Conservation (phyloP, 106 monocot genomes). For the Iris macrosiphon region DNA sequence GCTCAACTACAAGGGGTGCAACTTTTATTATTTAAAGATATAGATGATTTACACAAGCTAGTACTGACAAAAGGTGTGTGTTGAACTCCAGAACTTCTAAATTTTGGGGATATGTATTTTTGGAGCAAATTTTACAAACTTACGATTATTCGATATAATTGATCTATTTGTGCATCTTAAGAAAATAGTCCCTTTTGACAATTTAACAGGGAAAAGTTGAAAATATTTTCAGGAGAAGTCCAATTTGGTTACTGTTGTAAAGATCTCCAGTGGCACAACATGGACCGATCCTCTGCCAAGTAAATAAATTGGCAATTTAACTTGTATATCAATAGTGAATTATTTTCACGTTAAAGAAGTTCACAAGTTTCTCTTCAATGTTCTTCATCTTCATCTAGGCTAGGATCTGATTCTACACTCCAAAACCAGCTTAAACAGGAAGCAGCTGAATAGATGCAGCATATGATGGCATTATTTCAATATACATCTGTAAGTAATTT, state of each 20-base stretch:
- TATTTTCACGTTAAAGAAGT: too few species aligned
- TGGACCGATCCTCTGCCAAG: slow-evolving; percentile 62
- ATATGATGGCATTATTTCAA: slow-evolving; percentile 39
- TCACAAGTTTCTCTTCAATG: background rate
- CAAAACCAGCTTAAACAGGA: too few species aligned
- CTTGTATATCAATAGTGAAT: background rate
- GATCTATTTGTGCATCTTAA: too few species aligned
- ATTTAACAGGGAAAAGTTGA: too few species aligned
- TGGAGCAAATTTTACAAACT: too few species aligned
- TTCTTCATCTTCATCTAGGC: slow-evolving; percentile 24
- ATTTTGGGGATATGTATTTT: too few species aligned
- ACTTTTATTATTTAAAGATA: slow-evolving; percentile 46
- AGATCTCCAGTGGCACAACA: slow-evolving; percentile 76
- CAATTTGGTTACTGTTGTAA: too few species aligned
- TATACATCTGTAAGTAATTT: slow-evolving; percentile 52
- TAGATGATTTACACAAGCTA: slow-evolving; percentile 48
- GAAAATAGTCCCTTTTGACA: too few species aligned
- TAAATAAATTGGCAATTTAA: slow-evolving; percentile 11
- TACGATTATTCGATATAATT: too few species aligned
- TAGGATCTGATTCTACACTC: slow-evolving; percentile 39
- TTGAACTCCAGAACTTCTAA: too few species aligned
- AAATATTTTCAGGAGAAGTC: too few species aligned
- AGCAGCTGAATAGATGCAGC: slow-evolving; percentile 28
- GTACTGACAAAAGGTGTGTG: slow-evolving; percentile 54
- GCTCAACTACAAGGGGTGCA: slow-evolving; percentile 53